Evolutionary conservation across 1,284 basidiomycete species (phyloP).

Genomic region (Leccinum subrobustum): DNA sequence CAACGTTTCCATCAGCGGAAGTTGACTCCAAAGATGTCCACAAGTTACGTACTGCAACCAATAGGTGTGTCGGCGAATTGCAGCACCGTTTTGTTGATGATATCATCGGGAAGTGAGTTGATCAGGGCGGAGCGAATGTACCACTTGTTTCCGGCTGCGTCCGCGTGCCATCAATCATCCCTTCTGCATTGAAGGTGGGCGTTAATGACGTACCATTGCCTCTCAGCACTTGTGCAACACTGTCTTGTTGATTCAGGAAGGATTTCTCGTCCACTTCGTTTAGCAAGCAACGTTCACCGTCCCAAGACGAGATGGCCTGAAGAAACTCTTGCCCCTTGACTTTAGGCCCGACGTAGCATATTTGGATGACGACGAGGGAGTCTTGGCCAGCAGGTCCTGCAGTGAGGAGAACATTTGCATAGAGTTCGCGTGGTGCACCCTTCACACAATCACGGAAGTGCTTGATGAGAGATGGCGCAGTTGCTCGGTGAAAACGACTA

Average conservation of each 20-base stretch:
- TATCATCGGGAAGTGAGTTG: slow-evolving; percentile 77
- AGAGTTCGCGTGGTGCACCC: slow-evolving; percentile 79
- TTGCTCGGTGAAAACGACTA: slow-evolving; percentile 82
- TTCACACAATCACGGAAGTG: slow-evolving; percentile 94
- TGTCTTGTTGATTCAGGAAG: slow-evolving; percentile 86
- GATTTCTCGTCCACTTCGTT: slow-evolving; percentile 90
- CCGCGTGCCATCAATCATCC: not conserved
- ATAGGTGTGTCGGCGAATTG: slow-evolving; percentile 80
- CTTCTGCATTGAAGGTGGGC: not conserved
- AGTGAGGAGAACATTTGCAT: slow-evolving; percentile 86
- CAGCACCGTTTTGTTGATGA: slow-evolving; percentile 79
- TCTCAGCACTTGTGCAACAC: slow-evolving; percentile 83
- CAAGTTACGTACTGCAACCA: slow-evolving; percentile 72
- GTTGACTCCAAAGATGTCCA: not conserved
- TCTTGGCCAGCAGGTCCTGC: slow-evolving; percentile 81
- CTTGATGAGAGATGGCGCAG: slow-evolving; percentile 82
- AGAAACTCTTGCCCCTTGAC: slow-evolving; percentile 78
- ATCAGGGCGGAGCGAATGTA: slow-evolving; percentile 84
- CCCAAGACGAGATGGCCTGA: slow-evolving; percentile 83
- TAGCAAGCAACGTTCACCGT: slow-evolving; percentile 75
- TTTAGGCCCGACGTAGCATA: slow-evolving; percentile 80
- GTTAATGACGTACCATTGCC: slow-evolving; percentile 57
- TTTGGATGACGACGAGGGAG: slow-evolving; percentile 84
- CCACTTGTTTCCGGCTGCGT: slow-evolving; percentile 77
- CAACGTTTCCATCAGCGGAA: not conserved